Conservation (phyloP, 352 stramenopile genomes). For the Phytophthora tentaculata region DNA sequence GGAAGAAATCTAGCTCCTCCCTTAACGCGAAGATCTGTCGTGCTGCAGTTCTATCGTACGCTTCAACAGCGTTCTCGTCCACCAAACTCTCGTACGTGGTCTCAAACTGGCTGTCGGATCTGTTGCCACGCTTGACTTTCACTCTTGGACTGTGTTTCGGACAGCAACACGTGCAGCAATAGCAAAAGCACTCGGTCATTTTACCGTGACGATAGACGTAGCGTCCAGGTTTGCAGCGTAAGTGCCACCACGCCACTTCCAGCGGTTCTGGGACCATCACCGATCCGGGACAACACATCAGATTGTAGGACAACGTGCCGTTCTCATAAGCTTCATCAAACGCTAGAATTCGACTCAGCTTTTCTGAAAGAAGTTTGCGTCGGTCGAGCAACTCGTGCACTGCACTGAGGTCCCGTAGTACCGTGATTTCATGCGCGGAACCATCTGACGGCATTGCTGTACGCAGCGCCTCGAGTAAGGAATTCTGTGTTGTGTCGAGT, state of each 20-base stretch:
- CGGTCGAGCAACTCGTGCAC: slow-evolving; percentile 68
- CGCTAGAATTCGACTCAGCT: slow-evolving; percentile 61
- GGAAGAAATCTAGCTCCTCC: slow-evolving; percentile 79
- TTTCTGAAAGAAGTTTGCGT: slow-evolving; percentile 47
- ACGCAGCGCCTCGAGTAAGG: slow-evolving; percentile 44
- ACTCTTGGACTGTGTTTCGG: slow-evolving; percentile 33
- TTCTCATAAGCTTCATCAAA: slow-evolving; percentile 63
- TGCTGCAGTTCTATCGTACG: slow-evolving; percentile 25
- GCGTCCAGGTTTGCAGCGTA: slow-evolving; percentile 64
- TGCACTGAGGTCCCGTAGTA: slow-evolving; percentile 65
- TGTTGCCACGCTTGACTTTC: slow-evolving; percentile 22
- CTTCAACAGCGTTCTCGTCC: slow-evolving; percentile 30
- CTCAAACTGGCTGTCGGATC: slow-evolving; percentile 29
- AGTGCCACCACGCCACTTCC: slow-evolving; percentile 50
- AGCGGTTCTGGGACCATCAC: slow-evolving; percentile 51
- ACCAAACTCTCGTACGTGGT: slow-evolving; percentile 39
- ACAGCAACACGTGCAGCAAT: slow-evolving; percentile 54
- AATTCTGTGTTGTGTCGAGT: slow-evolving; percentile 50
- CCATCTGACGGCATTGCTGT: slow-evolving; percentile 46
- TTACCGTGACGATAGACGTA: slow-evolving; percentile 55
- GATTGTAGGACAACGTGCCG: slow-evolving; percentile 63
- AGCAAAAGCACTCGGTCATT: slow-evolving; percentile 44
- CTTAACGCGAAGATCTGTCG: slow-evolving; percentile 43
- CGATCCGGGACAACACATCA: slow-evolving; percentile 73
- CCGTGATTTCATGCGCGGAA: slow-evolving; percentile 63